Base-by-base conservation (phyloP, 2,329 filamentous ascomycete species). In the Alternaria tenuissima region DNA sequence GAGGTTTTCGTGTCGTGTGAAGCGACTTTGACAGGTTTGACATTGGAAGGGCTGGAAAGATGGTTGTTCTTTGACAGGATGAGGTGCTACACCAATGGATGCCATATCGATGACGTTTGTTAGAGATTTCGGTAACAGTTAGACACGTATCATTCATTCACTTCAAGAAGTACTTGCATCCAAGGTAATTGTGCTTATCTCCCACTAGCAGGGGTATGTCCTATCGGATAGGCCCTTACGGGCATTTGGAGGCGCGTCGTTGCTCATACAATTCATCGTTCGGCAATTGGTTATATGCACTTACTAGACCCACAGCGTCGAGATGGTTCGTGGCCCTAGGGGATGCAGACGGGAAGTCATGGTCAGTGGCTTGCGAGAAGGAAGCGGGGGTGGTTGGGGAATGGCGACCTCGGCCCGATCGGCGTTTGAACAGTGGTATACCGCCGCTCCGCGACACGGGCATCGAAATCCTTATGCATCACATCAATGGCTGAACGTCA, bases 1-100 rank as follows among this genome's bases (percentile, higher is more conserved):
- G 9, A 68, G 57, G 48, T 70, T 70, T 61, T 70, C 67, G 39
- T 67, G 62, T 32, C 66, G 64, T 12, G 65, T 70, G 42, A 70
- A 70, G 51, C 67, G 65, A 38, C 65, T 65, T 24, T 68, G 66
- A 30, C 66, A 68, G 20, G 66, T 44, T 5, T 61, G 34, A 28
- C 65, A 70, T 38, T 68, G 61, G 34, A 65, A 70, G 4, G 67
- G 66, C 30, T 70, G 67, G 28, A 63, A 65, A 12, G 66, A 36
- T 20, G 60, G 41, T 46, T 48, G 44, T 8, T 28, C 20, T 26
- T 28, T 26, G 22, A 8, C 24, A 16, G 8, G 8, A 26, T 47
- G 16, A 11, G 28, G 20, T 28, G 26, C 20, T 11, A 32, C 28
- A 24, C 20, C 12, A 3, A 55, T 51, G 32, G 57, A 54, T 36